Conservation (phyloP, 2,329 filamentous ascomycete species). For the Epicoccum sorghinum region DNA sequence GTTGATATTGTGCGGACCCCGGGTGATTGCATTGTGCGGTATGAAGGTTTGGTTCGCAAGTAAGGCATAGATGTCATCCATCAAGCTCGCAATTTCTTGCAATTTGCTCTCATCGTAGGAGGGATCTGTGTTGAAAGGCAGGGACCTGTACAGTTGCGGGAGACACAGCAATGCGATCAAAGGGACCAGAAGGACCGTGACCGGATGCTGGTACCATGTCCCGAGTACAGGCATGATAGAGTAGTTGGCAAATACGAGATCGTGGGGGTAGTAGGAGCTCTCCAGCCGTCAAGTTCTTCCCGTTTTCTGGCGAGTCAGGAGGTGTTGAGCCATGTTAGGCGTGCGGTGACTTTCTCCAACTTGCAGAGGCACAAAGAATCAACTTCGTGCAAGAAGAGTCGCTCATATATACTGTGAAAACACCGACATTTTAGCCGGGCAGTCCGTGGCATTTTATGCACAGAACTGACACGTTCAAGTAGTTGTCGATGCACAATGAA, state of each 20-base stretch:
- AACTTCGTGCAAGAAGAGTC: too few relatives aligned
- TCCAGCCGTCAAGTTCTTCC: neutral
- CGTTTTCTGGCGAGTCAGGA: neutral
- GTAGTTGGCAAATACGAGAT: neutral
- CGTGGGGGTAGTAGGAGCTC: neutral
- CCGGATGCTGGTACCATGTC: conserved; percentile 18
- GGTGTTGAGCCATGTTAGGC: too few relatives aligned
- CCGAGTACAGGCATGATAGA: neutral
- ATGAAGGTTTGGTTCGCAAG: conserved; percentile 23
- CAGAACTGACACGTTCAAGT: too few relatives aligned
- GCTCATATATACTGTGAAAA: too few relatives aligned
- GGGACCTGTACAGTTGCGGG: conserved; percentile 8
- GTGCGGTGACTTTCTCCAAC: too few relatives aligned
- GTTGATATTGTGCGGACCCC: conserved; percentile 24
- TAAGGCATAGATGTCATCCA: conserved; percentile 21
- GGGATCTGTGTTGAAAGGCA: neutral
- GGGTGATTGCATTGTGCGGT: conserved; percentile 17
- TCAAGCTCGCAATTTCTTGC: conserved; percentile 14
- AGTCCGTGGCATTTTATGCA: too few relatives aligned
- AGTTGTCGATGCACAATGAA: neutral
- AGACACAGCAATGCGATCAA: conserved; percentile 8
- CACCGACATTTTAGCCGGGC: too few relatives aligned
- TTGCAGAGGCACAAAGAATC: too few relatives aligned
- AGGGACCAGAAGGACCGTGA: conserved; percentile 15
- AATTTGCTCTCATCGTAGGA: conserved; percentile 17